Evolutionary conservation across 495 filamentous ascomycete genomes (phyloP).

Genomic region (Penicillium canariense): DNA sequence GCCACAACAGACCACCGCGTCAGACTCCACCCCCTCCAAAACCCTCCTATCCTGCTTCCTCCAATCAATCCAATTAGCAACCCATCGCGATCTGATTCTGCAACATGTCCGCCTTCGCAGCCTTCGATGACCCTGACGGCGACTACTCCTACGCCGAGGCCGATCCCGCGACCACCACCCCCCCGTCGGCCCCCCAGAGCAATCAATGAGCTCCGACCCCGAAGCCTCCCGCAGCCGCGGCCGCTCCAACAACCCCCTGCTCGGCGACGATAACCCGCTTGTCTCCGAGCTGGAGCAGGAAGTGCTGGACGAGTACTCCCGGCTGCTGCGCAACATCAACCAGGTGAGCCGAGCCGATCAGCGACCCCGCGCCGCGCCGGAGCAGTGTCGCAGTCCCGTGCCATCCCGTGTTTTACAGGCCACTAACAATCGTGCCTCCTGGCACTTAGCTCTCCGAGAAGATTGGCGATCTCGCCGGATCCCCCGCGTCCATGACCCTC

Average conservation of each 20-base stretch:
- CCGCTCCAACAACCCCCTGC: slow-evolving; percentile 39
- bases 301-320: slow-evolving; percentile 88
- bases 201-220: slow-evolving; percentile 17
- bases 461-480: slow-evolving; percentile 35
- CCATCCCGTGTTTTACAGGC: too few species aligned
- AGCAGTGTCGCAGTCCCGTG: too few species aligned
- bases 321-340: slow-evolving; percentile 86
- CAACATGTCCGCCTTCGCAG: slow-evolving; percentile 29
- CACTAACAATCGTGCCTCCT: neutral
- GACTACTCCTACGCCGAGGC: slow-evolving; percentile 23
- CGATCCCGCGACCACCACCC: slow-evolving; percentile 24
- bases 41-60: neutral
- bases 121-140: slow-evolving; percentile 19
- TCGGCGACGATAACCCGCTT: slow-evolving; percentile 36
- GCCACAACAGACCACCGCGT: neutral
- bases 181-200: slow-evolving; percentile 17
- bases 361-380: neutral
- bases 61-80: neutral
- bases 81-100: neutral
- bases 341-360: slow-evolving; percentile 51
- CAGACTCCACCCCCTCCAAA: neutral
- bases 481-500: slow-evolving; percentile 35
- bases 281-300: slow-evolving; percentile 83
- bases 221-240: slow-evolving; percentile 14
- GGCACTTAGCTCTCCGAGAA: slow-evolving; percentile 44